phyloP scores from a whole-genome alignment of 2,329 filamentous ascomycete species.

The Emergomyces orientalis region DNA sequence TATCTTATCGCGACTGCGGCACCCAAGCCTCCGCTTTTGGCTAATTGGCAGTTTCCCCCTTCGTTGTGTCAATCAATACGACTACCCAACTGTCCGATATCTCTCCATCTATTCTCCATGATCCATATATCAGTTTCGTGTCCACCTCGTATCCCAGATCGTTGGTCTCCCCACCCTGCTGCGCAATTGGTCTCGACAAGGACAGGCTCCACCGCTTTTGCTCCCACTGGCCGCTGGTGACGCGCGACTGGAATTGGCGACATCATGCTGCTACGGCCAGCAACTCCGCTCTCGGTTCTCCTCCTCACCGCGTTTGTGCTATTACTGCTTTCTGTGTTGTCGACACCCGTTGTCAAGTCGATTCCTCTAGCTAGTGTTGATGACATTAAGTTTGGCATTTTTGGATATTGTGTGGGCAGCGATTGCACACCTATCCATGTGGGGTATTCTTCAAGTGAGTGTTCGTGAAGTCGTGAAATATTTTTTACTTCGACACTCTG shows the following conservation, averaged over 20 bases:
- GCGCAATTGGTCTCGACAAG: background rate
- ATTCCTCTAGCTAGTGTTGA: constrained; percentile 74
- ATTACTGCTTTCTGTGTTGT: constrained; percentile 78
- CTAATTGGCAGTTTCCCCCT: background rate
- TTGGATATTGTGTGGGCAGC: constrained; percentile 67
- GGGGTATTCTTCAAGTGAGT: constrained; percentile 72
- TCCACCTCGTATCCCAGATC: background rate
- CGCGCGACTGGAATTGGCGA: background rate
- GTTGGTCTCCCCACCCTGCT: background rate
- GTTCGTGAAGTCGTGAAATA: constrained; percentile 33
- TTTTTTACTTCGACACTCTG: background rate
- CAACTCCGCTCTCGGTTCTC: constrained; percentile 79
- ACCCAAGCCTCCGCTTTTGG: background rate
- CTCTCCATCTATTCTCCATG: background rate
- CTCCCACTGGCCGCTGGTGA: background rate
- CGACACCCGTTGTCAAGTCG: constrained; percentile 74
- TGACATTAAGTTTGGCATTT: constrained; percentile 78
- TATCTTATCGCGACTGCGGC: background rate
- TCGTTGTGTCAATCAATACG: background rate
- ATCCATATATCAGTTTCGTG: background rate
- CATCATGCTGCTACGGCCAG: constrained; percentile 72
- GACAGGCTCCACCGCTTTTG: background rate
- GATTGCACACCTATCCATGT: constrained; percentile 65
- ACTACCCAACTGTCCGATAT: background rate
- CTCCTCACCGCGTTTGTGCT: constrained; percentile 78